These are phyloP conservation scores for Ophiostoma quercus DNA, from an alignment of 2,329 filamentous ascomycete species.

Conservation along the genomic window DNA sequence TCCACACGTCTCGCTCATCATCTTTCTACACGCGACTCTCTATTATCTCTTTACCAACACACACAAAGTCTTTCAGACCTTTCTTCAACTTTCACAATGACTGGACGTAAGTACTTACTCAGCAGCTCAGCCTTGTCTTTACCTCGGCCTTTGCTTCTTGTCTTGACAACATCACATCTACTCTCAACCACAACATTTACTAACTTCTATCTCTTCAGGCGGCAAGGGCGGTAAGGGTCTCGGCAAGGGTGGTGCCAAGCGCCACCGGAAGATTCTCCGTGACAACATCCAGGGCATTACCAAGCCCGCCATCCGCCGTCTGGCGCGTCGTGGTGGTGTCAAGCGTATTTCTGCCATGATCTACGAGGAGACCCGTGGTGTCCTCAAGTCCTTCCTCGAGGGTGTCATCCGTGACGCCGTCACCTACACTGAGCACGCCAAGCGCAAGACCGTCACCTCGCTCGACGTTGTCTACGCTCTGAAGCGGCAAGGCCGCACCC, in stretches of 20 bases:
- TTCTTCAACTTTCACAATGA: slow-evolving; percentile 25
- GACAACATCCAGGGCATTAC: slow-evolving; percentile 99
- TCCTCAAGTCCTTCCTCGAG: slow-evolving; percentile 74
- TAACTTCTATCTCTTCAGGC: slow-evolving; percentile 48
- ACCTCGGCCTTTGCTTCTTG: slow-evolving; percentile 25
- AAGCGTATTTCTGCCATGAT: slow-evolving; percentile 99
- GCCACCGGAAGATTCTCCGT: slow-evolving; percentile 97
- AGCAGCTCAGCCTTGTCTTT: slow-evolving; percentile 25
- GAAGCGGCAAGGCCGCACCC: slow-evolving; percentile 67
- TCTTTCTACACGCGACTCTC: background rate
- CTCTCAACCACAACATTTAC: slow-evolving; percentile 34
- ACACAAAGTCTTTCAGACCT: slow-evolving; percentile 17
- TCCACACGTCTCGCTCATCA: slow-evolving; percentile 5
- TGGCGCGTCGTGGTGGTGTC: slow-evolving; percentile 98
- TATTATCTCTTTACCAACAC: slow-evolving; percentile 16
- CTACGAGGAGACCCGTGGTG: slow-evolving; percentile 73
- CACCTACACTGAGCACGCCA: slow-evolving; percentile 75
- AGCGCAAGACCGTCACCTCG: slow-evolving; percentile 73
- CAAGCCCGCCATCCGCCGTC: slow-evolving; percentile 97
- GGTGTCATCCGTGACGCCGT: slow-evolving; percentile 71
- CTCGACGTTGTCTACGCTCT: slow-evolving; percentile 63
- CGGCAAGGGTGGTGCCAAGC: slow-evolving; percentile 97
- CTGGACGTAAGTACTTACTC: slow-evolving; percentile 30
- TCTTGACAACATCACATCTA: slow-evolving; percentile 29
- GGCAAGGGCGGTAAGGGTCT: slow-evolving; percentile 97